phyloP scores from a whole-genome alignment of 192 early-diverging fungal species.

The Coemansia sp. region DNA sequence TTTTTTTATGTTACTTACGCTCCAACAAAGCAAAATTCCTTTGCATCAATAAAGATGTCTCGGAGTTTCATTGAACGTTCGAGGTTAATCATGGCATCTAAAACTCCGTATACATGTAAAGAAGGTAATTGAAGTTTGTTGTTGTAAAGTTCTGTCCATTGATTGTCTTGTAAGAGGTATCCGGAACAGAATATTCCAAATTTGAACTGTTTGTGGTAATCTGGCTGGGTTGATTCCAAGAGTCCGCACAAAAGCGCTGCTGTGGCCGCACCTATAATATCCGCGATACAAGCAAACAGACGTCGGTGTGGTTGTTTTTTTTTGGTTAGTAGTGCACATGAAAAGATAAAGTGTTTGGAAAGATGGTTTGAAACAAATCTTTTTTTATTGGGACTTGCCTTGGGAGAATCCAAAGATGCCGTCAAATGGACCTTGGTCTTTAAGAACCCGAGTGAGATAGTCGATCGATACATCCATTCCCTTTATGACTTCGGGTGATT shows the following conservation, averaged over 20 bases:
- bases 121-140: constrained; percentile 31
- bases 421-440: constrained; percentile 41
- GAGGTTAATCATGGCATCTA: constrained; percentile 37
- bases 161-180: constrained; percentile 31
- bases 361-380: not conserved
- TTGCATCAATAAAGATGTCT: constrained; percentile 14
- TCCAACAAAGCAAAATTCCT: constrained; percentile 25
- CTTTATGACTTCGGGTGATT: constrained; percentile 25
- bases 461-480: constrained; percentile 32
- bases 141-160: constrained; percentile 31
- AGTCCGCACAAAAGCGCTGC: constrained; percentile 32
- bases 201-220: constrained; percentile 19
- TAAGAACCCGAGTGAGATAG: constrained; percentile 20
- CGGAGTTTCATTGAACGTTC: constrained; percentile 32
- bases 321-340: no score
- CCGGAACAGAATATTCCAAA: constrained; percentile 44
- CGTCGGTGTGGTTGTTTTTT: no score
- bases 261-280: constrained; percentile 41
- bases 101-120: constrained; percentile 37
- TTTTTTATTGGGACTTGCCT: constrained; percentile 11
- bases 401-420: constrained; percentile 47
- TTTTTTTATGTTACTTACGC: constrained; percentile 20
- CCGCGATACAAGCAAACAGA: no score
- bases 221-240: constrained; percentile 17
- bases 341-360: not conserved